Conservation (phyloP, 2,329 filamentous ascomycete genomes). For the Verruconis gallopava region DNA sequence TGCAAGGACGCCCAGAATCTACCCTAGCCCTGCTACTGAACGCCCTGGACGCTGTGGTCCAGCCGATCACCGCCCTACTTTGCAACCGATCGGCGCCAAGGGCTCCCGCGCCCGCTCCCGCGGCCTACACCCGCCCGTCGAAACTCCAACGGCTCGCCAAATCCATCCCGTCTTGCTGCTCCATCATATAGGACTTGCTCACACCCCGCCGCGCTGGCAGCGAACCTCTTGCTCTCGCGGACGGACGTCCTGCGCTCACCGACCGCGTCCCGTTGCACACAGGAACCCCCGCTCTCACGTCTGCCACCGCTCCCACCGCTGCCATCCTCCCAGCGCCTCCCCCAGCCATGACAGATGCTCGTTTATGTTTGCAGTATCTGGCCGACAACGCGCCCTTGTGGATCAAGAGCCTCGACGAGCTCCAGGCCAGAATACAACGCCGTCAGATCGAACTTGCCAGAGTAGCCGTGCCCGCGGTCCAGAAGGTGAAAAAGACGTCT, state of each 20-base stretch:
- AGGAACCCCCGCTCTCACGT: too few relatives aligned
- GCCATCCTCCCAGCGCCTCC: too few relatives aligned
- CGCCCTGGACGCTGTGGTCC: not conserved
- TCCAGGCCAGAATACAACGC: constrained; percentile 21
- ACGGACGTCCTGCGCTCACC: too few relatives aligned
- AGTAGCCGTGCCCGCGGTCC: constrained; percentile 19
- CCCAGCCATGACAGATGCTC: constrained; percentile 24
- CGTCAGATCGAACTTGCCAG: constrained; percentile 20
- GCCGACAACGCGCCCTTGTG: constrained; percentile 26
- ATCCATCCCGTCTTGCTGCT: too few relatives aligned
- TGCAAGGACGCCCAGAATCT: too few relatives aligned
- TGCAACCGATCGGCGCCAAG: not conserved
- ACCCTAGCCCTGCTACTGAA: not conserved
- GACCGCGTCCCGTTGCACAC: too few relatives aligned
- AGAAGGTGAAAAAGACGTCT: constrained; percentile 19
- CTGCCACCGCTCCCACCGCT: too few relatives aligned
- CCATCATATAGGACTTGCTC: too few relatives aligned
- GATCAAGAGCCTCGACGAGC: constrained; percentile 20
- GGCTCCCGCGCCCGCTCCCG: not conserved
- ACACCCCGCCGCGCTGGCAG: too few relatives aligned
- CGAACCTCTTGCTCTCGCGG: too few relatives aligned
- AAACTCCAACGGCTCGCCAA: too few relatives aligned
- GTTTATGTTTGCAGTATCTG: constrained; percentile 25
- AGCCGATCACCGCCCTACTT: not conserved
- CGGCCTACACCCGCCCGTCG: too few relatives aligned